Conservation (phyloP, 257 asterid species). For the Echites panduratus region DNA sequence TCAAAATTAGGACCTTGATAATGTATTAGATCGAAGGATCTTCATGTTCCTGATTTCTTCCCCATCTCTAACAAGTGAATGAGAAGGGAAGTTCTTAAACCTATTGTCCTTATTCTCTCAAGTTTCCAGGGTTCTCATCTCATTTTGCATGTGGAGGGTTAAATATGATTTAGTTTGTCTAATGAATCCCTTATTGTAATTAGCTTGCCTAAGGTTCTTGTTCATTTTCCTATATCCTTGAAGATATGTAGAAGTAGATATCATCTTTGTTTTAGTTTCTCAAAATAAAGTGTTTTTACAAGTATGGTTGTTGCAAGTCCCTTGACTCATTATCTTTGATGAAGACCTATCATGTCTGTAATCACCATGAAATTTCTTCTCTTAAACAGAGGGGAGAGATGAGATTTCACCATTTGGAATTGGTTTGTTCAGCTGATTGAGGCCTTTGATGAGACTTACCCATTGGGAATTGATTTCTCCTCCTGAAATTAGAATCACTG, state of each 20-base stretch:
- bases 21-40: too few species aligned
- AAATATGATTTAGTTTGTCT: neutral
- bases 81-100: neutral
- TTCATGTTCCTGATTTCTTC: neutral
- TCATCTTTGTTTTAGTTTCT: neutral
- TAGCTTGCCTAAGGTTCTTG: too few species aligned
- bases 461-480: neutral
- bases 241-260: too few species aligned
- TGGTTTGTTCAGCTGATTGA: too few species aligned
- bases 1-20: too few species aligned
- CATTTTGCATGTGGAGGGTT: neutral
- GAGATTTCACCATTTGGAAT: neutral
- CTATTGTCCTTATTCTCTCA: neutral
- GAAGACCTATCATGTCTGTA: too few species aligned
- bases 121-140: neutral
- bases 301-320: too few species aligned
- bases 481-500: too few species aligned
- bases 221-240: neutral
- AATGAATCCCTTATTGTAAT: neutral
- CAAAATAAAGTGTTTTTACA: neutral
- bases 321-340: too few species aligned
- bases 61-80: neutral
- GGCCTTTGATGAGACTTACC: too few species aligned
- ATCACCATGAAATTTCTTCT: too few species aligned
- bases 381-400: neutral